phyloP scores from a whole-genome alignment of 1,284 basidiomycete species.

The Pulchroboletus neoregius region DNA sequence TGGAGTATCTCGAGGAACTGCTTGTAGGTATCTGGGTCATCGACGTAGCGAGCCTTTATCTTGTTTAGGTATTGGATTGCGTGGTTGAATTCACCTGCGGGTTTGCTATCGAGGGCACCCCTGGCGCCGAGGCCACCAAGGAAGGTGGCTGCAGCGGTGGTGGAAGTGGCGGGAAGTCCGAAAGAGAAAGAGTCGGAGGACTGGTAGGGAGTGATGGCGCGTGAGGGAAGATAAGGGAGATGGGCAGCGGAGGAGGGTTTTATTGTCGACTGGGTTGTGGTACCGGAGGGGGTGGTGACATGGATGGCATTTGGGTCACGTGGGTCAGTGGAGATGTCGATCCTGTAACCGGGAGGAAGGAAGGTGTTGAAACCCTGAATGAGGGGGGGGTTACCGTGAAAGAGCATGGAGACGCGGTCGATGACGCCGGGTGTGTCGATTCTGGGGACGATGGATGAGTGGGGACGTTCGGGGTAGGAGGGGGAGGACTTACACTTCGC shows the following conservation, averaged over 20 bases:
- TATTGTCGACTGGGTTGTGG: slow-evolving; percentile 60
- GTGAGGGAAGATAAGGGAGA: slow-evolving; percentile 27
- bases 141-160: slow-evolving; percentile 56
- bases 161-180: slow-evolving; percentile 33
- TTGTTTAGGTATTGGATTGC: slow-evolving; percentile 99
- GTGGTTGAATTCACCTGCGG: slow-evolving; percentile 85
- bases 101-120: slow-evolving; percentile 42
- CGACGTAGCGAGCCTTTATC: slow-evolving; percentile 93
- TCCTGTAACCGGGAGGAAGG: slow-evolving; percentile 93
- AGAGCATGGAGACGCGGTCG: slow-evolving; percentile 91
- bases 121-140: slow-evolving; percentile 53
- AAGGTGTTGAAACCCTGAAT: slow-evolving; percentile 99
- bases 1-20: slow-evolving; percentile 98
- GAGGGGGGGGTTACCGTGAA: slow-evolving; percentile 89
- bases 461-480: background rate
- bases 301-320: slow-evolving; percentile 81
- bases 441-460: slow-evolving; percentile 40
- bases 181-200: slow-evolving; percentile 40
- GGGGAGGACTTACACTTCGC: slow-evolving; percentile 69
- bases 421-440: slow-evolving; percentile 99
- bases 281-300: slow-evolving; percentile 91
- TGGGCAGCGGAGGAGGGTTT: slow-evolving; percentile 26
- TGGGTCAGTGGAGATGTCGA: slow-evolving; percentile 83
- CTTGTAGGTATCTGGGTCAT: slow-evolving; percentile 95
- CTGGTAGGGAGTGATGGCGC: slow-evolving; percentile 46